Evolutionary conservation across 108 stramenopile species (phyloP).

Genomic region (Nitzschia sp.): DNA sequence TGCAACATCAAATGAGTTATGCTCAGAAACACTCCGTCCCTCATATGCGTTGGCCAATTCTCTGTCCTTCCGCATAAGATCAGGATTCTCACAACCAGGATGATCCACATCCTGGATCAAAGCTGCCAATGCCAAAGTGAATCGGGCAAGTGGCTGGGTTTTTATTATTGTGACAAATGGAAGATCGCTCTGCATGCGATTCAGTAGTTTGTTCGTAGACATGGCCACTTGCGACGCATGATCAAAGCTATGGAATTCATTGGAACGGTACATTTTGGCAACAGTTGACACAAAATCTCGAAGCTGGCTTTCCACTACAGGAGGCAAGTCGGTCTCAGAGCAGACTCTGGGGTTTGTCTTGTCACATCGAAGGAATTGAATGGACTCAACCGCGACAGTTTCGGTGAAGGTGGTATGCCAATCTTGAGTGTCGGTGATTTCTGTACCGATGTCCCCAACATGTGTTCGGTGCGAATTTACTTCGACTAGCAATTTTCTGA

Average conservation of each 20-base stretch:
- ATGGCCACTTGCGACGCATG: constrained; percentile 35
- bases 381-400: not conserved
- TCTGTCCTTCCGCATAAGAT: constrained; percentile 30
- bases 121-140: constrained; percentile 44
- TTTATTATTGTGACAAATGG: constrained; percentile 10
- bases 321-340: not conserved
- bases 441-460: not conserved
- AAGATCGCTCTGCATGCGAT: constrained; percentile 7
- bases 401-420: not conserved
- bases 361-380: not conserved
- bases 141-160: constrained; percentile 36
- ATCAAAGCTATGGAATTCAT: constrained; percentile 35
- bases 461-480: not conserved
- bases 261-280: constrained; percentile 21
- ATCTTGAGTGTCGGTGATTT: not conserved
- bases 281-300: constrained; percentile 20
- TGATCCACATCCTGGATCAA: constrained; percentile 55
- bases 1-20: constrained; percentile 48
- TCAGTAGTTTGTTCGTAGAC: constrained; percentile 26
- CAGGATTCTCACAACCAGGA: constrained; percentile 31
- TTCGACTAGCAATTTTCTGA: not conserved
- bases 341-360: not conserved
- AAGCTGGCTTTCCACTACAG: constrained; percentile 16
- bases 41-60: constrained; percentile 42
- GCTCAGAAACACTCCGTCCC: not conserved